These are phyloP conservation scores for Bassia scoparia DNA, from an alignment of 148 eudicot genomes.

Conservation along the genomic window DNA sequence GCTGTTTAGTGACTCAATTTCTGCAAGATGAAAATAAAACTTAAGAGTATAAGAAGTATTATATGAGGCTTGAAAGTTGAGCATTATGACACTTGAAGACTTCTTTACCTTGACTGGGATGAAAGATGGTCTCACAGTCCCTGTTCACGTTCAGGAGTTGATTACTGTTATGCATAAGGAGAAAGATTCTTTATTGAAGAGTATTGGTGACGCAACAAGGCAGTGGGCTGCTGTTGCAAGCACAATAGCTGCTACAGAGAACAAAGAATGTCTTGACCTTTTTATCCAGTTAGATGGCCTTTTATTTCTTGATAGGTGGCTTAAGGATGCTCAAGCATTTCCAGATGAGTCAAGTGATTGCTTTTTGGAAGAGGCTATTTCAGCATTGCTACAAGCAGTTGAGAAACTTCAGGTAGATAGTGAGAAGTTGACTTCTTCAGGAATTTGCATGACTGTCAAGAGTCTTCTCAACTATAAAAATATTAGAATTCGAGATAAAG, in stretches of 20 bases:
- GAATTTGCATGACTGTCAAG: slow-evolving; percentile 48
- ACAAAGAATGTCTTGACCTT: slow-evolving; percentile 76
- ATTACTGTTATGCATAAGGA: slow-evolving; percentile 58
- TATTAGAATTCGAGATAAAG: slow-evolving; percentile 52
- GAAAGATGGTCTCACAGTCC: slow-evolving; percentile 75
- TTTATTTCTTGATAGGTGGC: slow-evolving; percentile 60
- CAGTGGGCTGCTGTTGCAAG: slow-evolving; percentile 88
- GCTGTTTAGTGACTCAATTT: too few relatives aligned
- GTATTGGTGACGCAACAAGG: slow-evolving; percentile 48
- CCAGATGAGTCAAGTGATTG: slow-evolving; percentile 42
- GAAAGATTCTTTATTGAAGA: slow-evolving; percentile 50
- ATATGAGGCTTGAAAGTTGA: slow-evolving; percentile 32
- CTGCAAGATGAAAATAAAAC: neutral
- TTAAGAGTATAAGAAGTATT: slow-evolving; percentile 10
- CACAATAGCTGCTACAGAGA: slow-evolving; percentile 68
- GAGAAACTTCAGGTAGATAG: slow-evolving; percentile 50
- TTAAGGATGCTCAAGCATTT: slow-evolving; percentile 56
- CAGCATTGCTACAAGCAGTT: slow-evolving; percentile 58
- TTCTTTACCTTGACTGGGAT: slow-evolving; percentile 81
- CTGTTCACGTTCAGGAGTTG: slow-evolving; percentile 74
- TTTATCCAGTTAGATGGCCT: slow-evolving; percentile 74
- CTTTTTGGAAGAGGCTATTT: slow-evolving; percentile 58
- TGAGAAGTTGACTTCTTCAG: slow-evolving; percentile 46
- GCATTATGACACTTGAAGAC: slow-evolving; percentile 73
- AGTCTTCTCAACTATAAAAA: slow-evolving; percentile 57